Percentiles rank a stretch among this genome's conserved stretches.
Evolutionary conservation across 371 early-diverging fungal genomes (phyloP).

Genomic region (Saksenaea vasiformis): DNA sequence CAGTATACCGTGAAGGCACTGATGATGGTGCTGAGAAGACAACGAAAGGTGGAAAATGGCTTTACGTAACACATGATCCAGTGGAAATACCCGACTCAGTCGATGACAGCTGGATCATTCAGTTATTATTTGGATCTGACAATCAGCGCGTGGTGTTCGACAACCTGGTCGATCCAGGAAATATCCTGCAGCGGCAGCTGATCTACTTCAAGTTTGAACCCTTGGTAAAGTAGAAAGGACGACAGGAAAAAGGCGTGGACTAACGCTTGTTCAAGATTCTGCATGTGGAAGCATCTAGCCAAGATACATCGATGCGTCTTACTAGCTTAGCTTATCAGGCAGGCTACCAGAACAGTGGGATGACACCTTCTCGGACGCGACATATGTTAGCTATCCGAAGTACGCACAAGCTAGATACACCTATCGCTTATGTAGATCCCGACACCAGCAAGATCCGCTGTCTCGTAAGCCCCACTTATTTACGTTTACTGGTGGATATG

Average conservation of each 20-base stretch:
- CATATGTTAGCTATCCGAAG: conserved; percentile 66
- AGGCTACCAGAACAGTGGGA: conserved; percentile 68
- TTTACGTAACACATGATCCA: conserved; percentile 65
- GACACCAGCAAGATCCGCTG: conserved; percentile 35
- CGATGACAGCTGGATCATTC: conserved; percentile 31
- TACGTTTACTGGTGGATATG: conserved; percentile 44
- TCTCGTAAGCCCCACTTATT: conserved; percentile 49
- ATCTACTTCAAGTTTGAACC: conserved; percentile 69
- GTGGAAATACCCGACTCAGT: conserved; percentile 37
- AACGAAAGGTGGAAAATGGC: conserved; percentile 62
- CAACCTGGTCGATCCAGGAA: conserved; percentile 1
- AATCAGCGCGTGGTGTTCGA: conserved; percentile 27
- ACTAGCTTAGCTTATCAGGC: conserved; percentile 52
- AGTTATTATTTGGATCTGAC: conserved; percentile 42
- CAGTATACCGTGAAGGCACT: conserved; percentile 56
- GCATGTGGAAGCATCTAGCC: conserved; percentile 62
- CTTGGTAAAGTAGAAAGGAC: conserved; percentile 41
- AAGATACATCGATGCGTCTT: conserved; percentile 53
- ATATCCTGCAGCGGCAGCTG: conserved; percentile 27
- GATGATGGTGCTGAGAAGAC: conserved; percentile 22
- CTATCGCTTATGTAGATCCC: conserved; percentile 55
- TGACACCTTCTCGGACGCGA: conserved; percentile 57
- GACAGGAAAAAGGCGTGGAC: background rate
- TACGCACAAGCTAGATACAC: conserved; percentile 63
- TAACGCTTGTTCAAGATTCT: conserved; percentile 43